phyloP scores from a whole-genome alignment of 1,139 yeast genomes.

The Saccharomyces pastorianus region DNA sequence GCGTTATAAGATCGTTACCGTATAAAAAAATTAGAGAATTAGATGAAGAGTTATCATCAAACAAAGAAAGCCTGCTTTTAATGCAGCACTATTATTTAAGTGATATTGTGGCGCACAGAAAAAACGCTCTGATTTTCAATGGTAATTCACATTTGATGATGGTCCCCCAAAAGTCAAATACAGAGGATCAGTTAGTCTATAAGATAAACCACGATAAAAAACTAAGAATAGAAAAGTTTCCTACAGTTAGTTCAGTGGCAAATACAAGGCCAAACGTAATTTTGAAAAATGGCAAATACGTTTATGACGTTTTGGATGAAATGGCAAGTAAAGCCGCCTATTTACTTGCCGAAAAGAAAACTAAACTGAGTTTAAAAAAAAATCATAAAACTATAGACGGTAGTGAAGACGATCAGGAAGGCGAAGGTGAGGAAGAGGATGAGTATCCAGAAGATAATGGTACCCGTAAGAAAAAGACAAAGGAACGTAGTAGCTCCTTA shows the following conservation, averaged over 20 bases:
- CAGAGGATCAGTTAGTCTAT: slow-evolving; percentile 9
- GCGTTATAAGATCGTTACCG: background rate
- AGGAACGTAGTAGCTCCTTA: background rate
- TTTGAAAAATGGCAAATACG: slow-evolving; percentile 20
- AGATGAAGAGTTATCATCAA: slow-evolving; percentile 6
- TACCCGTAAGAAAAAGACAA: background rate
- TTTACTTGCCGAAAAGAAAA: slow-evolving; percentile 14
- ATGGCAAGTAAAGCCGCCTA: slow-evolving; percentile 17
- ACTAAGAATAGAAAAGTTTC: slow-evolving; percentile 8
- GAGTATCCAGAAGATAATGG: background rate
- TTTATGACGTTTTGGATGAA: slow-evolving; percentile 26
- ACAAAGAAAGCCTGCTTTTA: slow-evolving; percentile 4
- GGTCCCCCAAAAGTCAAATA: background rate
- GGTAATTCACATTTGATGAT: slow-evolving; percentile 11
- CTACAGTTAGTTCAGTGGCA: slow-evolving; percentile 14
- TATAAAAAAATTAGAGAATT: slow-evolving; percentile 5
- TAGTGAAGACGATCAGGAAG: background rate
- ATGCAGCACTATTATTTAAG: background rate
- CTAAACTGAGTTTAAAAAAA: slow-evolving; percentile 4
- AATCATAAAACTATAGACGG: background rate
- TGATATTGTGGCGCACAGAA: slow-evolving; percentile 1
- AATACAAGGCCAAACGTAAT: slow-evolving; percentile 19
- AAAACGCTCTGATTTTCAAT: slow-evolving; percentile 8
- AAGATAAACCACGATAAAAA: slow-evolving; percentile 8
- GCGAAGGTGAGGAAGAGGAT: background rate